Evolutionary conservation across 73 alveolate genomes (phyloP), one percentile per base, ranked within the genome.

Genomic region (Effrenium voratum): DNA sequence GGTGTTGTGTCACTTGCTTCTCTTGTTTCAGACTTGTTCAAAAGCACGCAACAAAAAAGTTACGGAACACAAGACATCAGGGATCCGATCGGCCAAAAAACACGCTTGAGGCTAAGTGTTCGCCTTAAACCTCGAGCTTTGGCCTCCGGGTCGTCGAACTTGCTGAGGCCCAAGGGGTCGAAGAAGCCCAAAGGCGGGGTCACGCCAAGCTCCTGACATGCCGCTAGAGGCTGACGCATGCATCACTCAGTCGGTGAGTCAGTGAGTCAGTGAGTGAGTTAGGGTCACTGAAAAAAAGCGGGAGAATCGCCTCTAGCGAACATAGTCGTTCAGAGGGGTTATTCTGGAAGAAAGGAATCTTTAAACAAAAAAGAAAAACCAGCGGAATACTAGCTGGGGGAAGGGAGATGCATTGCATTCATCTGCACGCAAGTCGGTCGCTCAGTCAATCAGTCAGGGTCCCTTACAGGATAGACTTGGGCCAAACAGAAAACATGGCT

Each of bases 121-220:
- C n/a, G n/a, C n/a, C n/a, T n/a, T n/a, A n/a, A n/a, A n/a, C n/a
- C n/a, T n/a, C n/a, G n/a, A n/a, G n/a, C n/a, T n/a, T 66, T 19
- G 15, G 40, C 84, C 84, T 79, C 91, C 45, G 60, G 46, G 44
- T 44, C 47, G 36, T 79, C 91, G 68, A 46, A 81, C 36, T 47
- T 50, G 93, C 77, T 49, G 93, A 83, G 60, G 38, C 76, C 77
- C 77, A 83, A 52, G 36, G 93, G 93, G 57, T 83, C 93, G 34
- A n/a, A 83, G 75, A 83, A 83, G 41, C 93, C 93, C 72, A 83
- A 38, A 2, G 93, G 93, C 10, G 93, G 93, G 28, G 76, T 47
- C 76, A 52, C 93, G 24, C 93, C 93, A 30, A 83, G 93, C 93
- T 83, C 93, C 93, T 83, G 44, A 26, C 68, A 79, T 52, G 8